Base-by-base conservation (phyloP, 331 rosid species). In the Rosa hybrid region DNA sequence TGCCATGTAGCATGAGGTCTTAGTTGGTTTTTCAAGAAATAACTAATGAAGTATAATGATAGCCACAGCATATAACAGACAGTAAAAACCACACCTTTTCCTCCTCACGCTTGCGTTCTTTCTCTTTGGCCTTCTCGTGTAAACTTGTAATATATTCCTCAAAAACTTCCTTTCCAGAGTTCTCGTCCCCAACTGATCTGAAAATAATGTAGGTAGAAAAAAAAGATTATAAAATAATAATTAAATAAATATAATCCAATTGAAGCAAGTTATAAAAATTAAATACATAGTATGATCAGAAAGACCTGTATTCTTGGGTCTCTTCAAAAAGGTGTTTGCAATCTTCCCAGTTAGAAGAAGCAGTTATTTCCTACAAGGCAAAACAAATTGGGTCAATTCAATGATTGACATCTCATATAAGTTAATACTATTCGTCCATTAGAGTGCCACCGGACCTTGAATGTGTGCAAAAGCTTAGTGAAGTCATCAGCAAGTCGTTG, bases 101-200 rank as follows among this genome's bases (percentile, higher is more conserved):
- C 84, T 91, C 99, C 80, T 96, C 99, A 45, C 99, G 97, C 86
- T 92, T 96, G 53, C 99, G 94, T 81, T 93, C 99, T 84, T 88
- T 96, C 87, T 96, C 99, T 87, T 87, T 93, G 54, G 94, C 97
- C 84, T 92, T 96, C 81, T 92, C 99, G 80, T 87, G 90, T 17
- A 93, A 86, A 86, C 83, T 85, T 38, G 85, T 48, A 72, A 90
- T 81, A 86, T 93, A 89, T 78, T 89, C 97, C 86, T 89, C 96
- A 86, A 96, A 93, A 80, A 90, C 45, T 75, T 96, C 99, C 87
- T 69, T 90, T 54, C 86, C 62, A 41, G 68, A 74, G 82, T 81
- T 90, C 84, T 91, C 99, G 44, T 92, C 97, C 68, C 94, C 97
- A 77, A 96, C 82, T 57, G 90, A 88, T 82, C 99, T 96, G 76